phyloP scores from a whole-genome alignment of 2,329 filamentous ascomycete species.

The Alternaria dauci region DNA sequence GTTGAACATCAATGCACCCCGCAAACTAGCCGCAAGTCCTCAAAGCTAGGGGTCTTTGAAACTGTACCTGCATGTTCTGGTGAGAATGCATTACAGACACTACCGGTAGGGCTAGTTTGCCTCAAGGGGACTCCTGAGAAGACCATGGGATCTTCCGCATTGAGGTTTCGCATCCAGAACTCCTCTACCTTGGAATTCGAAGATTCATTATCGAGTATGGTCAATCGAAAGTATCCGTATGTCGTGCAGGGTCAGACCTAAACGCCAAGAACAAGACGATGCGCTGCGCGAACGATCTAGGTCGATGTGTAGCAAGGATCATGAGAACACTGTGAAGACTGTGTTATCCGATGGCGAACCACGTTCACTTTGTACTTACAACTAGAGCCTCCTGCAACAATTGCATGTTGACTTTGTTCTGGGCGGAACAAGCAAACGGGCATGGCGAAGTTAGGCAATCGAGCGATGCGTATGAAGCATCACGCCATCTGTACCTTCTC shows the following conservation, averaged over 20 bases:
- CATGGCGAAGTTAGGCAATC: not conserved
- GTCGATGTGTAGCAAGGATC: not conserved
- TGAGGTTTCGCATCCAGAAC: not conserved
- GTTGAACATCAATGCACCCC: constrained; percentile 5
- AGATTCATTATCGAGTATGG: not conserved
- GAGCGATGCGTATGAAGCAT: not conserved
- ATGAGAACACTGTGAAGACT: not conserved
- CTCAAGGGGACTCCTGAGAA: not conserved
- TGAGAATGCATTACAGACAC: not conserved
- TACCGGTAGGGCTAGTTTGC: not conserved
- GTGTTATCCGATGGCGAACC: not conserved
- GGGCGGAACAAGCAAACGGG: not conserved
- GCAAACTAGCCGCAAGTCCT: not conserved
- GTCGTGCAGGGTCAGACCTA: not conserved
- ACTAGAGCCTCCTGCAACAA: not conserved
- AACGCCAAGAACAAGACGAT: not conserved
- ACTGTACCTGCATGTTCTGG: not conserved
- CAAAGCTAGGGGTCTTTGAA: constrained; percentile 1
- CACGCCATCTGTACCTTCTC: not conserved
- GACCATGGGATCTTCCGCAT: not conserved
- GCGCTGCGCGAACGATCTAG: not conserved
- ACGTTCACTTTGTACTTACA: not conserved
- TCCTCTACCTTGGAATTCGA: not conserved
- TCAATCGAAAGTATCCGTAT: not conserved
- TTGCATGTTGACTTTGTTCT: not conserved